Conservation (phyloP, 352 stramenopile species). For the Pythium scleroteichum region DNA sequence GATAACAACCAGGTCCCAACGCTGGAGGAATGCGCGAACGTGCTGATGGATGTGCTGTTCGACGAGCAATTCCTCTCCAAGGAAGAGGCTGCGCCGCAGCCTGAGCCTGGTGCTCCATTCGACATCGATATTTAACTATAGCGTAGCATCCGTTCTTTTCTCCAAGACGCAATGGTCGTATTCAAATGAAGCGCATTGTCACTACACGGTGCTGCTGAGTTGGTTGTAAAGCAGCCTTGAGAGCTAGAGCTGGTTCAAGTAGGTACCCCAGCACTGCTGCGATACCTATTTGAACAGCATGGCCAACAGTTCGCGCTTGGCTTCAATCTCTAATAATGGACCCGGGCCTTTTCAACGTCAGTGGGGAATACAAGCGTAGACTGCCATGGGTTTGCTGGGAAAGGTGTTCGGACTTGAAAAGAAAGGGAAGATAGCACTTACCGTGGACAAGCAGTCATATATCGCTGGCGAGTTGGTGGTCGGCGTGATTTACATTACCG, state of each 20-base stretch:
- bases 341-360: no score
- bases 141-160: neutral
- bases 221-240: no score
- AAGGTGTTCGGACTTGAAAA: slow-evolving; percentile 54
- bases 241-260: no score
- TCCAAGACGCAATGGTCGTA: neutral
- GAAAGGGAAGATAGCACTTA: slow-evolving; percentile 65
- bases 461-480: slow-evolving; percentile 59
- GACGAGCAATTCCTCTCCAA: slow-evolving; percentile 19
- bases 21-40: slow-evolving; percentile 64
- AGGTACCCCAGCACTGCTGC: no score
- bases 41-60: slow-evolving; percentile 71
- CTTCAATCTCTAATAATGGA: no score
- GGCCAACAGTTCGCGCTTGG: neutral
- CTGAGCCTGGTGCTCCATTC: slow-evolving; percentile 7
- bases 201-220: no score
- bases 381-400: slow-evolving; percentile 49
- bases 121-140: slow-evolving; percentile 29
- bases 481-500: slow-evolving; percentile 52
- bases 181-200: no score
- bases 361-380: neutral
- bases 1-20: slow-evolving; percentile 52
- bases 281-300: neutral
- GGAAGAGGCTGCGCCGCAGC: slow-evolving; percentile 3
- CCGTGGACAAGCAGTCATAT: slow-evolving; percentile 56